A percentile compares a stretch with the other conserved stretches of the same genome.
Conservation (phyloP, 139 green algal genomes). For the Chlorella sp. region DNA sequence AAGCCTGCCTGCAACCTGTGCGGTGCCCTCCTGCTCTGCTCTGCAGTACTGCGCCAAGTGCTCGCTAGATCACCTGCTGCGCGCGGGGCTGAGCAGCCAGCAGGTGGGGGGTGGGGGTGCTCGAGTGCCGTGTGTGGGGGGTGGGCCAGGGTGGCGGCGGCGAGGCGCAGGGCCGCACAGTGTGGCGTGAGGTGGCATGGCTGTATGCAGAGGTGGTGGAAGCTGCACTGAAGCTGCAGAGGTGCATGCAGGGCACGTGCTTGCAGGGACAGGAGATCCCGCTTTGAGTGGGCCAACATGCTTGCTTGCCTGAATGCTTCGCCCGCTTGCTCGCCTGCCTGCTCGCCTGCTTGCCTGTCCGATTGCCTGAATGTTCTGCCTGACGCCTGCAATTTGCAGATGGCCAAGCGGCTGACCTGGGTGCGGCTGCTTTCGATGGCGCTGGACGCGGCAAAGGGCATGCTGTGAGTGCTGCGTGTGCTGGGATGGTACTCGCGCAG, state of each 20-base stretch:
- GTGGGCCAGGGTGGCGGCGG: background rate
- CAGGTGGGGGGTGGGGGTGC: background rate
- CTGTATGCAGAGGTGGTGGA: too few relatives aligned
- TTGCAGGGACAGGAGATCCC: too few relatives aligned
- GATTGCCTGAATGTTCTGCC: background rate
- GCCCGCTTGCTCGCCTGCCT: too few relatives aligned
- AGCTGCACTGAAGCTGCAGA: too few relatives aligned
- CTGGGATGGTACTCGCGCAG: too few relatives aligned
- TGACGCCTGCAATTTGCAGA: background rate
- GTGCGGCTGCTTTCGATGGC: slow-evolving; percentile 58
- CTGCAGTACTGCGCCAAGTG: slow-evolving; percentile 55
- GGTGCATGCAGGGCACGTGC: too few relatives aligned
- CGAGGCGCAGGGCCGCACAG: background rate
- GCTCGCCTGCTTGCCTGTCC: too few relatives aligned
- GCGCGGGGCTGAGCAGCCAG: background rate
- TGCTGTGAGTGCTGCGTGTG: slow-evolving; percentile 37
- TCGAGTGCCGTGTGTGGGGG: background rate
- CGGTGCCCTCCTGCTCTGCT: background rate
- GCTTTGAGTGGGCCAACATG: too few relatives aligned
- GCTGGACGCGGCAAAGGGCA: slow-evolving; percentile 59
- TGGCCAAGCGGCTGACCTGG: slow-evolving; percentile 53
- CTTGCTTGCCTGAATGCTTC: too few relatives aligned
- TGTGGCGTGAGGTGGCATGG: background rate
- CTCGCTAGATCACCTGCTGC: slow-evolving; percentile 60
- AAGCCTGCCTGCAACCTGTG: background rate